Base-by-base conservation (phyloP, 148 eudicot genomes). In the Selenicereus undatus region DNA sequence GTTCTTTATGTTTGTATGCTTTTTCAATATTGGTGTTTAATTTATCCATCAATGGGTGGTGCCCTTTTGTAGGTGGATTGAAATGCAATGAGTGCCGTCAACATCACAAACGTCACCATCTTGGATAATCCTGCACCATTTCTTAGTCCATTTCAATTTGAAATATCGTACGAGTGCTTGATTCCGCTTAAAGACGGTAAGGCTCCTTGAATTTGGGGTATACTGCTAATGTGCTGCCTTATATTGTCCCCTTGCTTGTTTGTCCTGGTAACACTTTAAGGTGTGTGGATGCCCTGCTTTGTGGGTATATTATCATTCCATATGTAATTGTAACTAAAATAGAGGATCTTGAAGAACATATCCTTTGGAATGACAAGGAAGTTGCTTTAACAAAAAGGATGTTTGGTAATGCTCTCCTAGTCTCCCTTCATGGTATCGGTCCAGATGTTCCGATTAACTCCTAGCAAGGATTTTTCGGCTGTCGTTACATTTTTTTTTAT, bases 51-150 rank as follows among this genome's bases (percentile, higher is more conserved):
- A 71, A 51, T 26, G 22, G 79, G 13, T 21, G 5, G n/a, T 75
- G 3, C 24, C 8, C 16, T 20, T 24, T 35, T 60, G 43, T 73
- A 74, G 78, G 42, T 60, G 27, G 32, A 52, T 56, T 76, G 81
- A 39, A n/a, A 81, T 84, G 83, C 82, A 76, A 83, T 83, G 86
- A 83, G 82, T 70, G 82, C 80, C 30, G 80, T 84, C 11, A 84
- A 81, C 45, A 81, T 84, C 27, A 84, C 86, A 73, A 84, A 84
- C 54, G 86, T 84, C 35, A 68, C 86, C 13, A 77, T 81, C 74
- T 84, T 84, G 81, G 86, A 84, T 74, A 81, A 84, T 39, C 83
- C 83, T 9, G 81, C 86, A 11, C 86, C 86, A 10, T 84, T 84
- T 81, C 71, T 81, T 14, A 43, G 76, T 39, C 86, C 86, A 17